Percentiles rank a stretch among this genome's conserved stretches.
Evolutionary conservation across 148 eudicot species (phyloP).

Genomic region (Persicaria tinctoria): DNA sequence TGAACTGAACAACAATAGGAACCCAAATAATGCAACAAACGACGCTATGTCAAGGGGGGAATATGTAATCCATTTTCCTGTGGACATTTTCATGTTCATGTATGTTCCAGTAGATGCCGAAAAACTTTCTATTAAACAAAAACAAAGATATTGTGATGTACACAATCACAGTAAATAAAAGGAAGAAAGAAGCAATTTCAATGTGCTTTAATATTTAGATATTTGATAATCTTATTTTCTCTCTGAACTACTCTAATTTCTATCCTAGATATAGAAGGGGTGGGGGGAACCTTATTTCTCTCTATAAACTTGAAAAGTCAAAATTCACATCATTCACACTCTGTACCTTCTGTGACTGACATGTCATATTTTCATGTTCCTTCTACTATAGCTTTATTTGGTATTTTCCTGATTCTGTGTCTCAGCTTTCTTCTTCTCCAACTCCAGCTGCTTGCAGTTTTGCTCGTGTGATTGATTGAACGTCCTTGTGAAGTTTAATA

Average conservation of each 20-base stretch:
- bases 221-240: too few species aligned
- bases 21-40: too few species aligned
- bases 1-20: too few species aligned
- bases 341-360: slow-evolving; percentile 19
- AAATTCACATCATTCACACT: slow-evolving; percentile 4
- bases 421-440: slow-evolving; percentile 65
- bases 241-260: too few species aligned
- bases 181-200: slow-evolving; percentile 9
- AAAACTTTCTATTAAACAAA: too few species aligned
- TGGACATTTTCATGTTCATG: too few species aligned
- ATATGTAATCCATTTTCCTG: too few species aligned
- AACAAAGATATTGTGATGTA: too few species aligned
- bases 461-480: slow-evolving; percentile 69
- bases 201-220: too few species aligned
- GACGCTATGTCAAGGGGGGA: too few species aligned
- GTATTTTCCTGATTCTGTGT: slow-evolving; percentile 42
- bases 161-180: slow-evolving; percentile 28
- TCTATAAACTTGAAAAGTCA: neutral
- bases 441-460: slow-evolving; percentile 60
- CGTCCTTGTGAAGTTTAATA: slow-evolving; percentile 67
- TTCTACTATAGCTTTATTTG: slow-evolving; percentile 24
- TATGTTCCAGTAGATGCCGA: too few species aligned
- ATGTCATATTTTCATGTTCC: slow-evolving; percentile 16
- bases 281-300: neutral
- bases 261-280: too few species aligned